Base-by-base conservation (phyloP, 2,329 filamentous ascomycete species). In the Diaporthe sp. region DNA sequence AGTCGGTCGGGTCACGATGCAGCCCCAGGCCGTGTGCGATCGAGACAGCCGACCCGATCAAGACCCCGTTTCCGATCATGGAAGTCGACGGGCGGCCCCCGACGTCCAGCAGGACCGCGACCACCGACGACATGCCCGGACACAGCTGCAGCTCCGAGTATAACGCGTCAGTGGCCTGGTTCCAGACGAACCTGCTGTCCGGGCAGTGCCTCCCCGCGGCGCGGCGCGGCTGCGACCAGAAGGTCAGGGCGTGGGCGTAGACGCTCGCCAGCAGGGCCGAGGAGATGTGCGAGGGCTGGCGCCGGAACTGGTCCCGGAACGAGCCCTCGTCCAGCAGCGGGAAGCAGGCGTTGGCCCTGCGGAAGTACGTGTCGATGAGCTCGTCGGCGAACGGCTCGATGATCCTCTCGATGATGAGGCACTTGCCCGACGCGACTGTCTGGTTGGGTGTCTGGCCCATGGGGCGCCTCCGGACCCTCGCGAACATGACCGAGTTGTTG, bases 111-210 rank as follows among this genome's bases (percentile, higher is more conserved):
- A 92, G 81, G 7, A 90, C 87, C 2, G 90, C 88, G 31, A 88
- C 86, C 34, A 93, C 86, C 0, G 90, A 90, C 1, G 90, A 89
- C 58, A 92, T 83, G 1, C 90, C 89, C 0, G 90, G 91, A 0
- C 88, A 89, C 1, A 90, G 86, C 68, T 90, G 87, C 9, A 92
- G 87, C 75, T 92, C 90, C 0, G 88, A 90, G 77, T 91, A 90
- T 4, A 92, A 84, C 1, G 90, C 89, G 71, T 90, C 89, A 28
- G 88, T 89, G 9, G 90, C 90, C 75, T 91, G 86, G 75, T 92
- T 92, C 86, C 92, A 92, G 12, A 90, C 88, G 79, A 91, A 92
- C 59, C 90, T 87, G 55, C 86, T 85, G 78, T 93, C 90, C 0
- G 91, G 90, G 65, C 88, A 85, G 6, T 87, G 86, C 74, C 89